These are phyloP conservation scores for Phialocephala sp. DNA, from an alignment of 2,329 filamentous ascomycete genomes.

Conservation along the genomic window DNA sequence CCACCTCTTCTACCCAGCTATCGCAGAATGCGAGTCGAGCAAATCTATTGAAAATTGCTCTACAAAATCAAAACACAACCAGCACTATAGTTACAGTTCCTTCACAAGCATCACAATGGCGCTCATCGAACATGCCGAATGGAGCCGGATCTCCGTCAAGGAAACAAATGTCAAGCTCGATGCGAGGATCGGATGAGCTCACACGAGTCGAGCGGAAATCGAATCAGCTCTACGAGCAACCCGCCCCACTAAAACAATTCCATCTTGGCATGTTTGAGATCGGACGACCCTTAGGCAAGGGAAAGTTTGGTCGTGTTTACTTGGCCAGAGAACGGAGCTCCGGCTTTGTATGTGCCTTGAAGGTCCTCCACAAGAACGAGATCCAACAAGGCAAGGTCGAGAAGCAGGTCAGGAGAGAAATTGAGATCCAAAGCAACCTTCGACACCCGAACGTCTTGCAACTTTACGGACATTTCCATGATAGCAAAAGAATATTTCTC, in stretches of 20 bases:
- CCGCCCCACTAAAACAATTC: constrained; percentile 65
- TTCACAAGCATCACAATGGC: constrained; percentile 66
- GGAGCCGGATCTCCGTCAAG: constrained; percentile 57
- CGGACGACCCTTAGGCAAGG: constrained; percentile 74
- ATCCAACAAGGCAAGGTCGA: constrained; percentile 70
- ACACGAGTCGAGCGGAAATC: constrained; percentile 57
- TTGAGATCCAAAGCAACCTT: constrained; percentile 76
- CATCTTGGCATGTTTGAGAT: constrained; percentile 80
- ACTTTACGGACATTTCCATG: constrained; percentile 75
- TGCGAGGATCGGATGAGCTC: constrained; percentile 55
- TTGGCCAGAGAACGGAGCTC: constrained; percentile 71
- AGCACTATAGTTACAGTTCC: constrained; percentile 71
- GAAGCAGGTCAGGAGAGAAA: constrained; percentile 75
- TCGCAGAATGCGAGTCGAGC: constrained; percentile 67
- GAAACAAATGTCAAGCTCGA: constrained; percentile 54
- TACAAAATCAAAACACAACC: constrained; percentile 78
- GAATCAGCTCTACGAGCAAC: constrained; percentile 60
- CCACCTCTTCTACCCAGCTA: constrained; percentile 43
- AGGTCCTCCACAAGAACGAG: constrained; percentile 76
- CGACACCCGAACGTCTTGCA: constrained; percentile 74
- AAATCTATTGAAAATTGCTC: constrained; percentile 83
- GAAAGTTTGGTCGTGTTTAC: constrained; percentile 77
- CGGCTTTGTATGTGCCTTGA: constrained; percentile 74
- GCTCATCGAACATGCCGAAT: constrained; percentile 49
- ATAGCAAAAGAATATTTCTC: constrained; percentile 74